Conservation (phyloP, 345 rosid species). For the Citrus maxima region DNA sequence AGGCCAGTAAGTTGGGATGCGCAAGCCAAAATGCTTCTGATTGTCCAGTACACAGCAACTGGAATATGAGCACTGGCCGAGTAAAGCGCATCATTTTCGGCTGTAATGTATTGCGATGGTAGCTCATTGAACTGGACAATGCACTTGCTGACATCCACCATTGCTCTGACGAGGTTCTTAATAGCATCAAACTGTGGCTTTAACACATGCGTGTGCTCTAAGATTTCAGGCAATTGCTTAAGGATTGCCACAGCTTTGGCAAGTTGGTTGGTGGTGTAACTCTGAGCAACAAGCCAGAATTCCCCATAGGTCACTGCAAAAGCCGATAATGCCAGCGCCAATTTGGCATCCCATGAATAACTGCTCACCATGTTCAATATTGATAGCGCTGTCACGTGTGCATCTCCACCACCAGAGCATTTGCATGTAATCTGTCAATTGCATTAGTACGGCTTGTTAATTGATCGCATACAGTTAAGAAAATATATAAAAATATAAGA, state of each 20-base stretch:
- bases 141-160: conserved; percentile 58
- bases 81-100: conserved; percentile 33
- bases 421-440: conserved; percentile 54
- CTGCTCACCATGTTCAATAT: conserved; percentile 46
- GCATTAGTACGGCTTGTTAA: conserved; percentile 8
- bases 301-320: conserved; percentile 82
- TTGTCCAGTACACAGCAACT: conserved; percentile 77
- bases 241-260: conserved; percentile 81
- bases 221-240: conserved; percentile 60
- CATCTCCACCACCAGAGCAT: conserved; percentile 56
- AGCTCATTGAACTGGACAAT: conserved; percentile 56
- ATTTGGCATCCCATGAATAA: conserved; percentile 78
- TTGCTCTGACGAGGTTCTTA: conserved; percentile 47
- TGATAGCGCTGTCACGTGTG: conserved; percentile 54
- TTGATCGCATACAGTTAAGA: neutral
- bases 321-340: conserved; percentile 69
- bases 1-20: conserved; percentile 57
- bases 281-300: conserved; percentile 75
- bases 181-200: conserved; percentile 57
- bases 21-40: conserved; percentile 64
- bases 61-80: conserved; percentile 50
- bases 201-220: conserved; percentile 41
- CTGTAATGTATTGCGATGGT: conserved; percentile 52
- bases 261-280: conserved; percentile 60
- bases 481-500: neutral